These are phyloP conservation scores for Paraphoma sp. DNA, from an alignment of 2,329 filamentous ascomycete species.

Conservation along the genomic window DNA sequence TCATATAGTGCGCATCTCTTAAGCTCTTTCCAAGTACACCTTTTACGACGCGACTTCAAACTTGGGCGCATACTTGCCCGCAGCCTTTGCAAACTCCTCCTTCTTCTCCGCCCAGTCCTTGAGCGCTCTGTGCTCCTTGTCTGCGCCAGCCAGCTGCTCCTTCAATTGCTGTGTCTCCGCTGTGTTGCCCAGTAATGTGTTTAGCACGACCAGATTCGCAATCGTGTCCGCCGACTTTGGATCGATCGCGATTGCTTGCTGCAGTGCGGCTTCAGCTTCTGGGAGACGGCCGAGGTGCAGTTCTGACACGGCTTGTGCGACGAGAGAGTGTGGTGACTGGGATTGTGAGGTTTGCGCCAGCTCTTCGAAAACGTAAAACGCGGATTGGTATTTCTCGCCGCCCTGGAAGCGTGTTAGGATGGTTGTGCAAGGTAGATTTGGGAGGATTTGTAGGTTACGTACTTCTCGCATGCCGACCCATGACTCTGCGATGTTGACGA, in stretches of 20 bases:
- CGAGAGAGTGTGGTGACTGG: constrained; percentile 75
- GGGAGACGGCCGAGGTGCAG: constrained; percentile 87
- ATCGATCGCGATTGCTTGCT: constrained; percentile 79
- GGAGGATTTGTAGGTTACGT: constrained; percentile 43
- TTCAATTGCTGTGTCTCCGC: constrained; percentile 65
- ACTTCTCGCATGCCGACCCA: constrained; percentile 92
- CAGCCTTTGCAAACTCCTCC: constrained; percentile 84
- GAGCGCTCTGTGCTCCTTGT: constrained; percentile 74
- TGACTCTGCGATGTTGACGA: constrained; percentile 93
- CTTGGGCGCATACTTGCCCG: constrained; percentile 85
- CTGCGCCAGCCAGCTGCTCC: constrained; percentile 59
- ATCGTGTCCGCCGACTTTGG: constrained; percentile 75
- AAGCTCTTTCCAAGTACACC: background rate
- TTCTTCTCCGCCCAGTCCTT: constrained; percentile 83
- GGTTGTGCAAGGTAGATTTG: background rate
- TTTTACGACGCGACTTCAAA: constrained; percentile 59
- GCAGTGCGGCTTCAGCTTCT: constrained; percentile 85
- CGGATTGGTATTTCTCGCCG: constrained; percentile 93
- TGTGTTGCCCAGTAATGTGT: constrained; percentile 74
- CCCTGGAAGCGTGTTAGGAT: constrained; percentile 63
- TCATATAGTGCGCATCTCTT: too few relatives aligned
- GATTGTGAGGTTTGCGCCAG: constrained; percentile 86
- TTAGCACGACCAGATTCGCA: constrained; percentile 83
- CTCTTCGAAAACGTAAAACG: constrained; percentile 98
- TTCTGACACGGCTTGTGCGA: constrained; percentile 90